Conservation (phyloP, 2,329 filamentous ascomycete genomes). For the Cordyceps farinosa region DNA sequence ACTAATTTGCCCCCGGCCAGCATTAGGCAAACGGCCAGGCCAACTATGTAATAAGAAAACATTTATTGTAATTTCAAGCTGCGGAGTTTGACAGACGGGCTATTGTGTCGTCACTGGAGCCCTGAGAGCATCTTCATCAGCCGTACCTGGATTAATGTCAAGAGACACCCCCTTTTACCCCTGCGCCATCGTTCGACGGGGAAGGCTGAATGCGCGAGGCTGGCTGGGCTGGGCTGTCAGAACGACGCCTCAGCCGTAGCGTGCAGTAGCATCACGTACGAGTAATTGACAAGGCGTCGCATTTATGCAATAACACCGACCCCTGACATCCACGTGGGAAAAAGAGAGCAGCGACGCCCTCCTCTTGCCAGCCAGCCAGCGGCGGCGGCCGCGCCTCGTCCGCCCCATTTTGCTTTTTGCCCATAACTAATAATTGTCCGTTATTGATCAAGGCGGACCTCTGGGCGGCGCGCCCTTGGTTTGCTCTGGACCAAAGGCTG, state of each 20-base stretch:
- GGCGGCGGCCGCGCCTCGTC: neutral
- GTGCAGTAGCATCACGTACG: neutral
- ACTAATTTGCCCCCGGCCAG: neutral
- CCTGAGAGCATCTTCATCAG: neutral
- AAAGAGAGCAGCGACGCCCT: neutral
- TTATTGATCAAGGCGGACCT: too few relatives aligned
- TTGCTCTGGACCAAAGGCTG: too few relatives aligned
- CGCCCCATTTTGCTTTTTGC: neutral
- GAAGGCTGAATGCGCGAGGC: neutral
- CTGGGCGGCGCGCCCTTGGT: too few relatives aligned
- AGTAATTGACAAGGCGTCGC: neutral
- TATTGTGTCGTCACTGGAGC: neutral
- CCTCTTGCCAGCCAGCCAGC: too few relatives aligned
- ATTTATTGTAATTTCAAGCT: neutral
- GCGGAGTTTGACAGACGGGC: neutral
- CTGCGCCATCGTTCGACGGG: constrained; percentile 7
- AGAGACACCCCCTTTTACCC: neutral
- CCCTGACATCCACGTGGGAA: constrained; percentile 15
- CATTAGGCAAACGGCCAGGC: neutral
- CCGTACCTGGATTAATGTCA: neutral
- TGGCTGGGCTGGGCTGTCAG: neutral
- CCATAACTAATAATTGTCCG: too few relatives aligned
- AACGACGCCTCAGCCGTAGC: constrained; percentile 9
- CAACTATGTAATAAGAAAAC: neutral
- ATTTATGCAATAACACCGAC: neutral